Evolutionary conservation across 768 basidiomycete species (phyloP).

Genomic region (Fomitopsis serialis): DNA sequence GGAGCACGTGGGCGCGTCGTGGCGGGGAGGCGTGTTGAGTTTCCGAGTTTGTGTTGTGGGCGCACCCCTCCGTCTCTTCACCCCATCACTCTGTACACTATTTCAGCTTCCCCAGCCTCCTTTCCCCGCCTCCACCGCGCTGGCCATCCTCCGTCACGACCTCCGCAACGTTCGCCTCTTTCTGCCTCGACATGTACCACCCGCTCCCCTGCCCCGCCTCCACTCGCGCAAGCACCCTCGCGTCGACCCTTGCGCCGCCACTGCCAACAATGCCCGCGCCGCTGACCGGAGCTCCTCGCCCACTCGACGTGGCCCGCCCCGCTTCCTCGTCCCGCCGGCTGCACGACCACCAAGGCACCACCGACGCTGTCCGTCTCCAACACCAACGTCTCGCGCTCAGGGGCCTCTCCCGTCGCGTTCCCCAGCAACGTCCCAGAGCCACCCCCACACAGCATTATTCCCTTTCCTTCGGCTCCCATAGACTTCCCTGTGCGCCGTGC

Average conservation of each 20-base stretch:
- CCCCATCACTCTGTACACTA: not conserved
- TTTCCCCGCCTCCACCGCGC: not conserved
- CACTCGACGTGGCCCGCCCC: not conserved
- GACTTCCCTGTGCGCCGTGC: constrained; percentile 13
- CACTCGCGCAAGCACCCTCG: not conserved
- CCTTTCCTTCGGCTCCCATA: constrained; percentile 30
- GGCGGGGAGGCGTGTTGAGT: not conserved
- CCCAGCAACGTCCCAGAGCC: not conserved
- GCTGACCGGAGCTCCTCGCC: not conserved
- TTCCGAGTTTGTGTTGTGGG: not conserved
- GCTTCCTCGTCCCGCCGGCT: constrained; percentile 2
- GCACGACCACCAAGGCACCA: constrained; percentile 24
- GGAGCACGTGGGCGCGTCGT: not conserved
- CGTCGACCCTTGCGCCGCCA: not conserved
- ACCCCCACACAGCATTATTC: constrained; percentile 21
- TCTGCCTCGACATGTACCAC: not conserved
- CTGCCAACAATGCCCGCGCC: not conserved
- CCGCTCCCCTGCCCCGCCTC: not conserved
- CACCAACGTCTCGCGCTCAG: constrained; percentile 19
- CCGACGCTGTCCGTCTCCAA: constrained; percentile 34
- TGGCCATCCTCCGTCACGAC: not conserved
- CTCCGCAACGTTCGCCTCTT: not conserved
- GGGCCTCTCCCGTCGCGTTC: not conserved
- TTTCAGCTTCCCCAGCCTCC: not conserved
- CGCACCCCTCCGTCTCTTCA: not conserved